phyloP scores from a whole-genome alignment of 1,284 basidiomycete species.

The Afroboletus lepidellus region DNA sequence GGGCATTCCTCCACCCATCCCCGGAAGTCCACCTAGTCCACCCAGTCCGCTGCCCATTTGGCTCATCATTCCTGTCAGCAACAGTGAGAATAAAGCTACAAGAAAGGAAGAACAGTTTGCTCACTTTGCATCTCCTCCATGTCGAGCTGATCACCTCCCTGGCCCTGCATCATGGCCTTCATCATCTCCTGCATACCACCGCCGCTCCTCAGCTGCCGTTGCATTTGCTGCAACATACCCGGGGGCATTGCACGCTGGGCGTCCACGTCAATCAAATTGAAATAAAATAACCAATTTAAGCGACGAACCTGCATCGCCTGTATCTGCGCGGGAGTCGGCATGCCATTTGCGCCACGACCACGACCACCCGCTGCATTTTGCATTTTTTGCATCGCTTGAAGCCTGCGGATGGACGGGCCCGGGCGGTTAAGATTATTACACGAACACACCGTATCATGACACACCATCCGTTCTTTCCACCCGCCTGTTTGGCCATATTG shows the following conservation, averaged over 20 bases:
- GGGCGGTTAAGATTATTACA: constrained; percentile 1
- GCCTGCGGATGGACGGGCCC: constrained; percentile 41
- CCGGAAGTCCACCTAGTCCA: constrained; percentile 48
- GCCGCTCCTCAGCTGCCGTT: constrained; percentile 76
- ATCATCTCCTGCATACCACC: constrained; percentile 95
- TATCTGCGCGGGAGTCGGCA: constrained; percentile 90
- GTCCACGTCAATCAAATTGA: constrained; percentile 11
- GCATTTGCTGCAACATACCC: constrained; percentile 84
- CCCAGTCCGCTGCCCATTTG: constrained; percentile 75
- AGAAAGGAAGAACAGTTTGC: constrained; percentile 36
- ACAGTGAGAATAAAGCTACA: constrained; percentile 14
- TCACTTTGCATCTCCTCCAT: constrained; percentile 89
- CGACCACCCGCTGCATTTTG: constrained; percentile 82
- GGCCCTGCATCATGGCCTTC: constrained; percentile 92
- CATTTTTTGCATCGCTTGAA: constrained; percentile 89
- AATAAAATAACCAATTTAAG: constrained; percentile 2
- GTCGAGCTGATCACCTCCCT: constrained; percentile 78
- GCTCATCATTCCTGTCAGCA: constrained; percentile 71
- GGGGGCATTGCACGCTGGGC: constrained; percentile 81
- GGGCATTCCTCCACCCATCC: constrained; percentile 52
- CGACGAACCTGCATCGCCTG: constrained; percentile 81
- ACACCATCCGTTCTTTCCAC: constrained; percentile 92
- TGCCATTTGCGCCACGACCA: constrained; percentile 79
- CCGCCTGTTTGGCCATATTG: constrained; percentile 95
- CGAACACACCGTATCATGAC: constrained; percentile 26